Evolutionary conservation across 2,329 filamentous ascomycete species (phyloP).

Genomic region (Xylariaceae sp.): DNA sequence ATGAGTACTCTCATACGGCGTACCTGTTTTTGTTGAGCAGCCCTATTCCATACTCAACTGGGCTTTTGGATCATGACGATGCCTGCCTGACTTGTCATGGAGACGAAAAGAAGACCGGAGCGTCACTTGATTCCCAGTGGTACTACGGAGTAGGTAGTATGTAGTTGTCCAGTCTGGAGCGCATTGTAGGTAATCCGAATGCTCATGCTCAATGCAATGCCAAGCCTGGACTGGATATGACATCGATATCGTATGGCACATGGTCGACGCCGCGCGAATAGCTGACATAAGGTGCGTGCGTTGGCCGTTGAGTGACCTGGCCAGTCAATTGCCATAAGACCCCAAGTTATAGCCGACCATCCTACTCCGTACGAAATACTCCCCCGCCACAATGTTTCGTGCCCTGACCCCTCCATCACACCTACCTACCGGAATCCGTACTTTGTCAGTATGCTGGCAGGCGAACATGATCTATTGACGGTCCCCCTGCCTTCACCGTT

Average conservation of each 20-base stretch:
- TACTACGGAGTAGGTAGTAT: neutral
- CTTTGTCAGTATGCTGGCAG: neutral
- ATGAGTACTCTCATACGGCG: neutral
- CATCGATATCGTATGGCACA: conserved; percentile 3
- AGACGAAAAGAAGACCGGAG: neutral
- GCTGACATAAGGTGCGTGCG: neutral
- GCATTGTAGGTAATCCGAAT: neutral
- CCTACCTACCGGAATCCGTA: neutral
- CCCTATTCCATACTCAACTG: too few relatives aligned
- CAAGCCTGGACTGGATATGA: neutral
- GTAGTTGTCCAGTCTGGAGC: neutral
- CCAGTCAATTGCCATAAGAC: neutral
- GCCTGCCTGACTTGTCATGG: neutral
- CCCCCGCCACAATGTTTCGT: conserved; percentile 5
- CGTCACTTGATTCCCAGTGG: neutral
- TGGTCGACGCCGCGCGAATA: conserved; percentile 4
- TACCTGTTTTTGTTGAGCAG: neutral
- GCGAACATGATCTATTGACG: neutral
- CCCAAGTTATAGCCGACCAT: neutral
- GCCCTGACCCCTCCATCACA: neutral
- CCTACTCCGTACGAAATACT: too few relatives aligned
- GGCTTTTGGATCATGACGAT: neutral
- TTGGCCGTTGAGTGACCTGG: conserved; percentile 1
- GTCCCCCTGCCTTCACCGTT: conserved; percentile 1
- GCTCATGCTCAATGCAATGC: neutral